Evolutionary conservation across 495 filamentous ascomycete species (phyloP).

Genomic region (Penicillium bovifimosum): DNA sequence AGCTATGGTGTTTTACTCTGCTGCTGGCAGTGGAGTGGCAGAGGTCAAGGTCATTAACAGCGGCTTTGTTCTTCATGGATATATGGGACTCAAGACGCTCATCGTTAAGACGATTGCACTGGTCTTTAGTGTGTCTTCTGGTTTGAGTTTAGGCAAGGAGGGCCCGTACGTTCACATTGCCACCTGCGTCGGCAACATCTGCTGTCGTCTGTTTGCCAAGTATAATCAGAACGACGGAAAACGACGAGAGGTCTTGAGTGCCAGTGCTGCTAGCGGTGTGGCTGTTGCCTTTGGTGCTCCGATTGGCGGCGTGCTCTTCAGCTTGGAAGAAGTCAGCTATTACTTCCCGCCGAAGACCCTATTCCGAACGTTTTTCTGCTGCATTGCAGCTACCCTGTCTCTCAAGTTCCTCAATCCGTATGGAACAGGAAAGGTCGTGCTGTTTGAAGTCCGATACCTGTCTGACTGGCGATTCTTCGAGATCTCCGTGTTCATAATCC

Average conservation of each 20-base stretch:
- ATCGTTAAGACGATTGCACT: conserved; percentile 79
- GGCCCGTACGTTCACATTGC: conserved; percentile 97
- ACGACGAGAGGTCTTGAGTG: conserved; percentile 85
- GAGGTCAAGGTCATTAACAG: conserved; percentile 97
- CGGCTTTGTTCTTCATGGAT: conserved; percentile 95
- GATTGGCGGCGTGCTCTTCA: conserved; percentile 88
- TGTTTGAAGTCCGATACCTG: conserved; percentile 91
- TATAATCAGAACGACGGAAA: conserved; percentile 92
- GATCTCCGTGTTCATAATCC: conserved; percentile 73
- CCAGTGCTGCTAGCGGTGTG: conserved; percentile 86
- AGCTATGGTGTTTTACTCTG: conserved; percentile 90
- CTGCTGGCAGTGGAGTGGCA: conserved; percentile 92
- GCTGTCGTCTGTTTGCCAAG: conserved; percentile 85
- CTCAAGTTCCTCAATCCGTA: conserved; percentile 95
- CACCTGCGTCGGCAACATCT: conserved; percentile 92
- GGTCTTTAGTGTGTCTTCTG: conserved; percentile 85
- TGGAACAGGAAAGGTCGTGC: conserved; percentile 90
- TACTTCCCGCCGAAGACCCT: conserved; percentile 98
- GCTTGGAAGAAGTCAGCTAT: conserved; percentile 91
- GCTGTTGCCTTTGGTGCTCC: conserved; percentile 94
- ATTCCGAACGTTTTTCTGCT: conserved; percentile 97
- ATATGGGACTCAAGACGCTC: conserved; percentile 84
- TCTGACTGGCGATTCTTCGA: conserved; percentile 94
- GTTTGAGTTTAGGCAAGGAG: conserved; percentile 91
- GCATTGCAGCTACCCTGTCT: conserved; percentile 84